Percentiles rank a stretch among this genome's conserved stretches.
Evolutionary conservation across 164 flowering plant species (phyloP).

Genomic region (Stephania cephalantha): DNA sequence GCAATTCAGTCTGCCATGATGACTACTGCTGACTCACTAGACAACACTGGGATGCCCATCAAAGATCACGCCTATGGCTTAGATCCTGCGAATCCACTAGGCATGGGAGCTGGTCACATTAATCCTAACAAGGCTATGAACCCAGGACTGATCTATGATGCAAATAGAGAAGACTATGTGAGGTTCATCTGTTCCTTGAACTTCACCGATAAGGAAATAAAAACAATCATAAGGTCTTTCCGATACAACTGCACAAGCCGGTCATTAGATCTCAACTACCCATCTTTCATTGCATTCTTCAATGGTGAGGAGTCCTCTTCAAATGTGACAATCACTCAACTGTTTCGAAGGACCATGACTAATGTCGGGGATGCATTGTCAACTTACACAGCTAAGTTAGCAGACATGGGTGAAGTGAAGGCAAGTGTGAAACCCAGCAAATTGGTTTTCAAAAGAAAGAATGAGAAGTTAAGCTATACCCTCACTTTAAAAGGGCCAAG

Average conservation of each 20-base stretch:
- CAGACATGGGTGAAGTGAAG: no score
- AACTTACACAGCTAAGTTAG: slow-evolving; percentile 3
- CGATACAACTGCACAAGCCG: slow-evolving; percentile 20
- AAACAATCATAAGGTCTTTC: slow-evolving; percentile 24
- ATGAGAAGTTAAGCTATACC: slow-evolving; percentile 8
- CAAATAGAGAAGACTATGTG: slow-evolving; percentile 26
- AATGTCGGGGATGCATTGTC: slow-evolving; percentile 9
- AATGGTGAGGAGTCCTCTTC: slow-evolving; percentile 16
- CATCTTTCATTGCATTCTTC: slow-evolving; percentile 43
- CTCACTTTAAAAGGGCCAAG: neutral
- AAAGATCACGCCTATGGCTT: slow-evolving; percentile 13
- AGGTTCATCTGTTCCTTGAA: slow-evolving; percentile 40
- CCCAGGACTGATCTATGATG: slow-evolving; percentile 52
- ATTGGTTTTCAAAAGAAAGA: neutral
- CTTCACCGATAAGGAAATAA: slow-evolving; percentile 33
- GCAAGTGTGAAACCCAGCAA: no score
- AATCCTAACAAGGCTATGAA: slow-evolving; percentile 52
- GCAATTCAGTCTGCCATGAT: slow-evolving; percentile 60
- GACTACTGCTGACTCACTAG: slow-evolving; percentile 40
- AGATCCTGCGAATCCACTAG: slow-evolving; percentile 36
- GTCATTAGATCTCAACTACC: slow-evolving; percentile 51
- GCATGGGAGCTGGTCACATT: slow-evolving; percentile 51
- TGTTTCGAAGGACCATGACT: slow-evolving; percentile 41
- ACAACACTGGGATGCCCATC: slow-evolving; percentile 32
- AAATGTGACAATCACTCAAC: slow-evolving; percentile 8